A percentile compares a stretch with the other conserved stretches of the same genome.
Evolutionary conservation across 2,329 filamentous ascomycete species (phyloP).

Genomic region (Metarhizium brunneum): DNA sequence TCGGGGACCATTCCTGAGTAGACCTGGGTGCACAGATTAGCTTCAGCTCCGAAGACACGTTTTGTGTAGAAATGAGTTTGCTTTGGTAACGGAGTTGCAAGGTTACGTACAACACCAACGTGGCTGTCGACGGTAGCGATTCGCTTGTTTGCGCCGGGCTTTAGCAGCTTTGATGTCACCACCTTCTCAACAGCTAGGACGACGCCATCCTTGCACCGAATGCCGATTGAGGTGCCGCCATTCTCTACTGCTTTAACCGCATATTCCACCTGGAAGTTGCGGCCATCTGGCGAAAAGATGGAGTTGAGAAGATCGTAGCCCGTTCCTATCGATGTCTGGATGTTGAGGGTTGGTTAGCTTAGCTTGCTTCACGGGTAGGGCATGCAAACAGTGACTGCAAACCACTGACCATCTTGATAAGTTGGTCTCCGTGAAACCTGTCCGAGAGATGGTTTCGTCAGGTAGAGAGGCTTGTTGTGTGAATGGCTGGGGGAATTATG

Average conservation of each 20-base stretch:
- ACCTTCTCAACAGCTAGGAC: conserved; percentile 96
- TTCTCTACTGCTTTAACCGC: conserved; percentile 98
- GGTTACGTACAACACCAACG: conserved; percentile 70
- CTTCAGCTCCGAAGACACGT: neutral
- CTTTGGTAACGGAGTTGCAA: neutral
- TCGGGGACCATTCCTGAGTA: conserved; percentile 92
- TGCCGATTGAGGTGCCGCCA: conserved; percentile 90
- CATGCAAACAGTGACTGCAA: conserved; percentile 6
- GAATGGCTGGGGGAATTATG: neutral
- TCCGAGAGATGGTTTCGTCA: neutral
- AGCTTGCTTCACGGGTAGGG: neutral
- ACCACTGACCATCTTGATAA: conserved; percentile 11
- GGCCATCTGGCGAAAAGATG: conserved; percentile 97
- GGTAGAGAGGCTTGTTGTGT: neutral
- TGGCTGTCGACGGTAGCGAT: conserved; percentile 93
- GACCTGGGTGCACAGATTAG: conserved; percentile 49
- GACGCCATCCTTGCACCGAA: conserved; percentile 94
- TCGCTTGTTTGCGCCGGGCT: conserved; percentile 91
- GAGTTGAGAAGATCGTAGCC: conserved; percentile 99
- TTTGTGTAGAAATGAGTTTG: too few relatives aligned
- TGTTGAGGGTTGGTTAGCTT: conserved; percentile 2
- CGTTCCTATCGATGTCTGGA: conserved; percentile 98
- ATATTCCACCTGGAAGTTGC: conserved; percentile 99
- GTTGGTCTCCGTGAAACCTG: conserved; percentile 1
- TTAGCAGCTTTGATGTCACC: conserved; percentile 88